A percentile compares a stretch with the other conserved stretches of the same genome.
Conservation (phyloP, 2,329 filamentous ascomycete genomes). For the Elsinoe australis region DNA sequence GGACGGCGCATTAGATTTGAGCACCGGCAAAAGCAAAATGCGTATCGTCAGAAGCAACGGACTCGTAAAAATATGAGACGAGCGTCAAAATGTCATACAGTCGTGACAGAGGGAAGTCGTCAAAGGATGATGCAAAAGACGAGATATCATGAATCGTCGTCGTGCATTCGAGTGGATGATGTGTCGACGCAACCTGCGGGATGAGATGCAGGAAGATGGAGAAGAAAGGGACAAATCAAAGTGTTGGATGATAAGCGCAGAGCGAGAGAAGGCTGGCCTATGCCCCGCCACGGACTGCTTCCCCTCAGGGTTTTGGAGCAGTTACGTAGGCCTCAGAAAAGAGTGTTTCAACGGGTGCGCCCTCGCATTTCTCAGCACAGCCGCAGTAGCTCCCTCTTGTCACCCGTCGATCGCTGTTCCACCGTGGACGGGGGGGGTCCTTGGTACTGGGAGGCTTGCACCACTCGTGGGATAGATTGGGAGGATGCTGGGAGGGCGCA, state of each 20-base stretch:
- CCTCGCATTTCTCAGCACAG: constrained; percentile 16
- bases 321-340: constrained; percentile 14
- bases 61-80: constrained; percentile 11
- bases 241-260: constrained; percentile 10
- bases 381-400: constrained; percentile 7
- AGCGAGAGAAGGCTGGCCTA: constrained; percentile 7
- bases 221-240: constrained; percentile 14
- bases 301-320: constrained; percentile 8
- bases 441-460: constrained; percentile 11
- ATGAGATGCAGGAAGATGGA: constrained; percentile 15
- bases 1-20: constrained; percentile 14
- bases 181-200: constrained; percentile 6
- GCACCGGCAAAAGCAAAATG: constrained; percentile 7
- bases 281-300: constrained; percentile 13
- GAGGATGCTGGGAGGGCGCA: constrained; percentile 12
- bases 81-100: constrained; percentile 5
- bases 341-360: constrained; percentile 15
- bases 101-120: constrained; percentile 2
- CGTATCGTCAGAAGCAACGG: constrained; percentile 1
- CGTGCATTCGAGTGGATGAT: constrained; percentile 1
- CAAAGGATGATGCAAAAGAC: too few species aligned
- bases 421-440: background rate
- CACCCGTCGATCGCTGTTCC: constrained; percentile 16
- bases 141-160: constrained; percentile 11
- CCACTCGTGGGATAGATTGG: background rate